Evolutionary conservation across 2,329 filamentous ascomycete species (phyloP).

Genomic region (Gaeumannomyces tritici): DNA sequence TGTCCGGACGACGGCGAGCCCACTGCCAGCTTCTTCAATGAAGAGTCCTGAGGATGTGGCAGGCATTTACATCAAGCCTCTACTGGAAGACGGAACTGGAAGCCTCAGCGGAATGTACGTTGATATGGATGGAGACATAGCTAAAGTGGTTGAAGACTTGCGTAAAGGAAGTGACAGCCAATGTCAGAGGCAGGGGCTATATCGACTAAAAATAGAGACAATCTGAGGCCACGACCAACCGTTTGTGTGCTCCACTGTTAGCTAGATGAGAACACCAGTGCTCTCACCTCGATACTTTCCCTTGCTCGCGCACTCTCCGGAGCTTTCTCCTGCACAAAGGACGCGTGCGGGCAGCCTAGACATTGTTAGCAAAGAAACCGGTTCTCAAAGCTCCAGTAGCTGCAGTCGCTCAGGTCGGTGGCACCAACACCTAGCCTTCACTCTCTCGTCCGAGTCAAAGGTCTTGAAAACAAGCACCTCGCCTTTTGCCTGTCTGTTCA

Average conservation of each 20-base stretch:
- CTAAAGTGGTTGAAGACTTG: not conserved
- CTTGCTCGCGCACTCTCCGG: no score
- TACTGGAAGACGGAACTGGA: not conserved
- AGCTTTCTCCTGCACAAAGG: no score
- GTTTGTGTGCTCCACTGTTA: no score
- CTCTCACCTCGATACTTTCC: not conserved
- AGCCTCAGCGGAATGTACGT: not conserved
- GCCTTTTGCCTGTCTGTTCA: constrained; percentile 3
- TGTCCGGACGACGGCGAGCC: not conserved
- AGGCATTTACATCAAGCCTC: not conserved
- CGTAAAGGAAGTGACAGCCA: no score
- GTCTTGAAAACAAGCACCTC: constrained; percentile 6
- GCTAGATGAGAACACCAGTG: no score
- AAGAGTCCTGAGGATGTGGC: not conserved
- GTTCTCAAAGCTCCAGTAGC: no score
- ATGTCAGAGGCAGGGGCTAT: no score
- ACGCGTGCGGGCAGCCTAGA: no score
- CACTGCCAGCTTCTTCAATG: not conserved
- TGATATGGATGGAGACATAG: not conserved
- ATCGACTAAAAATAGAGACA: no score
- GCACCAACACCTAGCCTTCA: constrained; percentile 4
- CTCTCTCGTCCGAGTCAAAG: not conserved
- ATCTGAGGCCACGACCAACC: no score
- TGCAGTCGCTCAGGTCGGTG: not conserved
- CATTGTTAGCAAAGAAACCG: no score